Evolutionary conservation across 2,329 filamentous ascomycete genomes (phyloP).

Genomic region (Dothidotthia symphoricarpi): DNA sequence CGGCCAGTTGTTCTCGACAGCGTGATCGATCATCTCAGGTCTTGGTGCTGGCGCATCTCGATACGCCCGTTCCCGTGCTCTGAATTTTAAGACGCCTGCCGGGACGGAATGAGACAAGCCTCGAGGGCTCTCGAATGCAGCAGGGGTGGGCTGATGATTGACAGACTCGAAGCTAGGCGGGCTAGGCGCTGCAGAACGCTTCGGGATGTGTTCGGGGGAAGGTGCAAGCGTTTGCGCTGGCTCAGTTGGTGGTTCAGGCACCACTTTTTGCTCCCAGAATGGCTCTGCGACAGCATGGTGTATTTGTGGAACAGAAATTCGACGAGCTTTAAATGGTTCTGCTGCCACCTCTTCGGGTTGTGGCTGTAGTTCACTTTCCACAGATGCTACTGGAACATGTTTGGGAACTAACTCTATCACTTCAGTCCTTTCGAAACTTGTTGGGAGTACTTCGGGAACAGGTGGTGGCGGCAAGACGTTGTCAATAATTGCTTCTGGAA

Average conservation of each 20-base stretch:
- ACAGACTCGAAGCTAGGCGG: constrained; percentile 9
- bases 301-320: too few species aligned
- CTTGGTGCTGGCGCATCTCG: constrained; percentile 32
- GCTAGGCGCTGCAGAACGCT: constrained; percentile 6
- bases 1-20: constrained; percentile 33
- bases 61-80: constrained; percentile 16
- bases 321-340: not conserved
- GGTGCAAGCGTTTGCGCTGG: constrained; percentile 15
- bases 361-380: too few species aligned
- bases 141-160: constrained; percentile 18
- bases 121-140: constrained; percentile 14
- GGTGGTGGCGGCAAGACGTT: too few species aligned
- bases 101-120: constrained; percentile 22
- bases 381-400: too few species aligned
- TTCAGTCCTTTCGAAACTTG: too few species aligned
- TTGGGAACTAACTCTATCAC: too few species aligned
- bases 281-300: not conserved
- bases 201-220: constrained; percentile 7
- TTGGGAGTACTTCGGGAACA: too few species aligned
- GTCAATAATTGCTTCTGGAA: too few species aligned
- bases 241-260: constrained; percentile 4
- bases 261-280: not conserved
- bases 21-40: constrained; percentile 16
- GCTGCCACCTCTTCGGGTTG: not conserved
- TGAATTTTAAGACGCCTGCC: constrained; percentile 20